phyloP scores from a whole-genome alignment of 2,329 filamentous ascomycete genomes.

The Alternaria sp. region DNA sequence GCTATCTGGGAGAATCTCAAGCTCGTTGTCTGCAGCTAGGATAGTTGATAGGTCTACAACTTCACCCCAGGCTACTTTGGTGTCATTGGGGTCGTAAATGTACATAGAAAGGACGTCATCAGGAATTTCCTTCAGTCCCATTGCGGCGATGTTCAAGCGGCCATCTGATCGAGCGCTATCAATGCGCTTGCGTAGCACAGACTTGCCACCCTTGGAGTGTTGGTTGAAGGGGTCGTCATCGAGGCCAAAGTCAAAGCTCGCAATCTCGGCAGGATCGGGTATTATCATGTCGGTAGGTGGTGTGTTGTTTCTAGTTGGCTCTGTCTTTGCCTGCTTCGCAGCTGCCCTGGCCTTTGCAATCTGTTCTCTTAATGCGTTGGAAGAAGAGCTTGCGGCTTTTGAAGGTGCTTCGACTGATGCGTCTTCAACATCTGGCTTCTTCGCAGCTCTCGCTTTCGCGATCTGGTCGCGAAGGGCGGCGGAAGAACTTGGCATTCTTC shows the following conservation, averaged over 20 bases:
- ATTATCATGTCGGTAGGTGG: slow-evolving; percentile 46
- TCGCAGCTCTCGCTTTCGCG: slow-evolving; percentile 87
- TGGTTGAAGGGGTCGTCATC: slow-evolving; percentile 77
- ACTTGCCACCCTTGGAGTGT: slow-evolving; percentile 66
- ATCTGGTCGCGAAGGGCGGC: slow-evolving; percentile 86
- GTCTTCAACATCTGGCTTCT: slow-evolving; percentile 45
- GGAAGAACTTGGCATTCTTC: slow-evolving; percentile 72
- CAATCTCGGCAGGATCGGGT: slow-evolving; percentile 44
- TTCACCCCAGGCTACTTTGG: slow-evolving; percentile 82
- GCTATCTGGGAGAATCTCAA: slow-evolving; percentile 74
- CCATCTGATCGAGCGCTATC: slow-evolving; percentile 78
- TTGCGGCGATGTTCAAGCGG: slow-evolving; percentile 84
- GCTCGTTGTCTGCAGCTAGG: slow-evolving; percentile 87
- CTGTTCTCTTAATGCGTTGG: slow-evolving; percentile 82
- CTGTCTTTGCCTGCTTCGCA: slow-evolving; percentile 59
- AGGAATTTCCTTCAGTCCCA: slow-evolving; percentile 82
- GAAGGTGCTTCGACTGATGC: slow-evolving; percentile 24
- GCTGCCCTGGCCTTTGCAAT: slow-evolving; percentile 89
- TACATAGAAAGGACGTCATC: slow-evolving; percentile 90
- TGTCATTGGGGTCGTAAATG: slow-evolving; percentile 71
- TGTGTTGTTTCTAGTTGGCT: slow-evolving; percentile 36
- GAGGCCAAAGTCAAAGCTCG: slow-evolving; percentile 66
- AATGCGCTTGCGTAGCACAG: slow-evolving; percentile 76
- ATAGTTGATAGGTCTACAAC: slow-evolving; percentile 86
- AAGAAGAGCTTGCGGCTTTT: slow-evolving; percentile 75